Evolutionary conservation across 495 filamentous ascomycete species (phyloP).

Genomic region (Hypoxylon fuscum): DNA sequence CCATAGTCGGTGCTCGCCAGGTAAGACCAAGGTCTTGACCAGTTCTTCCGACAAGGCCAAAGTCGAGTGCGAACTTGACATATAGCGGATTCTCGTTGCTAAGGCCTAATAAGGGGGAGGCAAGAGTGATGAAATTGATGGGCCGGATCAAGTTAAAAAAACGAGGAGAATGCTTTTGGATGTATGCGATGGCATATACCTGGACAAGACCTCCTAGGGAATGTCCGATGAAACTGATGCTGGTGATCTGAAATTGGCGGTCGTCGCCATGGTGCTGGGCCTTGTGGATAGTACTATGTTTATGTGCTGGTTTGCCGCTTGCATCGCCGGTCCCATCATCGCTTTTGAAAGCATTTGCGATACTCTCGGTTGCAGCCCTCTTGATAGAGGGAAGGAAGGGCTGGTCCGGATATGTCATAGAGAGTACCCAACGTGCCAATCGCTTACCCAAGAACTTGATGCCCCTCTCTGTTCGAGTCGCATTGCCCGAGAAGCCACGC

Average conservation of each 20-base stretch:
- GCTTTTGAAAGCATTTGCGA: constrained; percentile 46
- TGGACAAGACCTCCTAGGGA: constrained; percentile 92
- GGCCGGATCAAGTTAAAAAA: constrained; percentile 91
- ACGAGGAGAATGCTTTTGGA: constrained; percentile 90
- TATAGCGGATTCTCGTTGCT: constrained; percentile 98
- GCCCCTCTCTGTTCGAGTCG: constrained; percentile 86
- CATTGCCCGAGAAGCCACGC: constrained; percentile 89
- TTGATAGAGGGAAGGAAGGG: constrained; percentile 75
- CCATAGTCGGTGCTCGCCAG: constrained; percentile 87
- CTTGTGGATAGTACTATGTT: constrained; percentile 63
- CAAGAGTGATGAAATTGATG: constrained; percentile 92
- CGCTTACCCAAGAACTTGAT: constrained; percentile 97
- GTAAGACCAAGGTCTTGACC: constrained; percentile 94
- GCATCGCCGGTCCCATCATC: constrained; percentile 41
- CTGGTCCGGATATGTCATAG: constrained; percentile 92
- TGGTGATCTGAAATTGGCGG: constrained; percentile 85
- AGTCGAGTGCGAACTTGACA: constrained; percentile 95
- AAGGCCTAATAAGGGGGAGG: constrained; percentile 88
- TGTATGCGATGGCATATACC: constrained; percentile 96
- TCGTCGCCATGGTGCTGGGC: constrained; percentile 47
- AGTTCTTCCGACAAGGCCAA: constrained; percentile 92
- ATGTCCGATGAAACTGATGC: constrained; percentile 95
- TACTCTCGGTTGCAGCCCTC: constrained; percentile 57
- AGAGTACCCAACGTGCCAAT: constrained; percentile 87
- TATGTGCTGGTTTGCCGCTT: constrained; percentile 55